Evolutionary conservation across 2,329 filamentous ascomycete genomes (phyloP).

Genomic region (Ophiostoma ulmi): DNA sequence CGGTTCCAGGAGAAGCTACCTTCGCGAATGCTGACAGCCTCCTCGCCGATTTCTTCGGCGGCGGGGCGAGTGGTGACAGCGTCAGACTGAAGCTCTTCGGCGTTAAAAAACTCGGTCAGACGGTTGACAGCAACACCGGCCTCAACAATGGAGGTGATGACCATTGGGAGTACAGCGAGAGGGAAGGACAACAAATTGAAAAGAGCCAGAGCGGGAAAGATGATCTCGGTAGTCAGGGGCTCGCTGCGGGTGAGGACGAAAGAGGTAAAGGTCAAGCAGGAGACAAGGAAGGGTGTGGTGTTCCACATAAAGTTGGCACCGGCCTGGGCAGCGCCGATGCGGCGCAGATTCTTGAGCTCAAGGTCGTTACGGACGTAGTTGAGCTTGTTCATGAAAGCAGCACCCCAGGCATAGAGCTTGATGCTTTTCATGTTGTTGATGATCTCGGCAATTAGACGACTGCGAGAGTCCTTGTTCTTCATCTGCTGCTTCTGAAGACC

Average conservation of each 20-base stretch:
- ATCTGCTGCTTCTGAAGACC: conserved; percentile 92
- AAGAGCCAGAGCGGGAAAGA: conserved; percentile 87
- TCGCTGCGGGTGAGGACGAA: conserved; percentile 79
- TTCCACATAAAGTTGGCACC: conserved; percentile 98
- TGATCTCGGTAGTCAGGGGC: conserved; percentile 86
- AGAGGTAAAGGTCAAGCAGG: conserved; percentile 90
- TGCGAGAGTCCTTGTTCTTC: conserved; percentile 97
- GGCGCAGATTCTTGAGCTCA: conserved; percentile 89
- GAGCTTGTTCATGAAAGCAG: conserved; percentile 94
- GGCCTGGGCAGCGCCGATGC: conserved; percentile 90
- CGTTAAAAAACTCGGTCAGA: conserved; percentile 75
- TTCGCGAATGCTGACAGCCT: conserved; percentile 76
- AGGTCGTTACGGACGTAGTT: conserved; percentile 94
- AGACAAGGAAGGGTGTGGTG: conserved; percentile 94
- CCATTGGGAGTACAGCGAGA: conserved; percentile 90
- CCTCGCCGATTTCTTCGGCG: conserved; percentile 72
- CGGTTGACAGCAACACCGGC: conserved; percentile 87
- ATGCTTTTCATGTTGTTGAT: conserved; percentile 99
- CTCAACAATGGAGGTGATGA: conserved; percentile 94
- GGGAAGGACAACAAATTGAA: conserved; percentile 98
- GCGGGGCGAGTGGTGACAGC: conserved; percentile 67
- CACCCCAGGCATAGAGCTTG: conserved; percentile 97
- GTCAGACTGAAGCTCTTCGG: conserved; percentile 84
- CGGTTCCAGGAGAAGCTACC: conserved; percentile 94
- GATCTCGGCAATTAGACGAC: conserved; percentile 92